These are phyloP conservation scores for Coprinopsis strossmayeri DNA, from an alignment of 768 basidiomycete genomes.

Conservation along the genomic window DNA sequence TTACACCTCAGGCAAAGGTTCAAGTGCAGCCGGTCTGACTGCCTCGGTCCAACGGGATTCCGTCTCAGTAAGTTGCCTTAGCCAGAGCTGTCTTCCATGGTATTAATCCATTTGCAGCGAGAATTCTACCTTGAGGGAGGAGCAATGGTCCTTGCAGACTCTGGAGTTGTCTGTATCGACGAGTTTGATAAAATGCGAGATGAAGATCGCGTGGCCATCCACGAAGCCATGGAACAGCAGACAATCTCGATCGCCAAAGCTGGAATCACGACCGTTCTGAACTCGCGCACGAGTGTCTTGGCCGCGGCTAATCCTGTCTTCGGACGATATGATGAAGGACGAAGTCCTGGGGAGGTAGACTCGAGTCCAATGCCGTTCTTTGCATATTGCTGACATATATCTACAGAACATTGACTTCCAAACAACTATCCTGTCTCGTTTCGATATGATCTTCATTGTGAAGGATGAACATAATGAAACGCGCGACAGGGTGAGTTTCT, in stretches of 20 bases:
- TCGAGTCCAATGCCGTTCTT: too few relatives aligned
- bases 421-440: conserved; percentile 95
- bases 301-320: conserved; percentile 98
- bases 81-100: background rate
- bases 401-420: conserved; percentile 89
- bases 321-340: conserved; percentile 94
- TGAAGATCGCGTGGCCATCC: conserved; percentile 97
- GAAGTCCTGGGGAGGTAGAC: conserved; percentile 88
- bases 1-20: conserved; percentile 97
- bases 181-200: conserved; percentile 99
- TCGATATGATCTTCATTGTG: conserved; percentile 99
- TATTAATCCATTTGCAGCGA: conserved; percentile 42
- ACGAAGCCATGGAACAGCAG: conserved; percentile 99
- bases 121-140: conserved; percentile 99
- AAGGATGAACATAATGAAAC: conserved; percentile 96
- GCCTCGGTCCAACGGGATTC: conserved; percentile 95
- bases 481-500: conserved; percentile 65
- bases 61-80: conserved; percentile 57
- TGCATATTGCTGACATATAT: too few relatives aligned
- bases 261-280: conserved; percentile 95
- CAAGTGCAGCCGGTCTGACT: conserved; percentile 96
- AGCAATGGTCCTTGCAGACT: conserved; percentile 98
- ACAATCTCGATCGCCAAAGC: conserved; percentile 99
- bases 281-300: conserved; percentile 91
- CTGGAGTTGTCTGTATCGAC: conserved; percentile 98